A percentile compares a stretch with the other conserved stretches of the same genome.
phyloP scores from a whole-genome alignment of 495 filamentous ascomycete genomes.

The Penicillium daleae region DNA sequence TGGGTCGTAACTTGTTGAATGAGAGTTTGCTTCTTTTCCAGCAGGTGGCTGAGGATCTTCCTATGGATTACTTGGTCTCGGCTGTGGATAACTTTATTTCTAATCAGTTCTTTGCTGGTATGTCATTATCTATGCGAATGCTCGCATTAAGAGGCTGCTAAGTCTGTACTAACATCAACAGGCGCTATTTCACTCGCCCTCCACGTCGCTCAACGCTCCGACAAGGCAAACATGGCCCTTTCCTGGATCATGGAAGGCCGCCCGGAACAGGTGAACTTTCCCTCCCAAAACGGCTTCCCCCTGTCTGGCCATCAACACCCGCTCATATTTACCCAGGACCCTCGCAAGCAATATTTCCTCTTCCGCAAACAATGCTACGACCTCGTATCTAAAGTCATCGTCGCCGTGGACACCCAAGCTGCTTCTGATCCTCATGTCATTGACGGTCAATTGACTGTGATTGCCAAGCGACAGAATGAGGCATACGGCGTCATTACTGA shows the following conservation, averaged over 20 bases:
- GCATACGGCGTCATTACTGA: conserved; percentile 84
- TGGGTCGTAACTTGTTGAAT: conserved; percentile 78
- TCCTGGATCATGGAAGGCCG: conserved; percentile 72
- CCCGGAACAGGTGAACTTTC: conserved; percentile 49
- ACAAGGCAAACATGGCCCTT: conserved; percentile 81
- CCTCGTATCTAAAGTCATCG: conserved; percentile 75
- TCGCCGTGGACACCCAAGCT: conserved; percentile 71
- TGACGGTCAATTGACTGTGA: conserved; percentile 75
- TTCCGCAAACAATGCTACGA: conserved; percentile 80
- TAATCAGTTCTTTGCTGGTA: conserved; percentile 82
- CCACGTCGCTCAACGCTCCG: conserved; percentile 75
- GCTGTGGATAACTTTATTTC: conserved; percentile 76
- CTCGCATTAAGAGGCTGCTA: no score
- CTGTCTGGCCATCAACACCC: background rate
- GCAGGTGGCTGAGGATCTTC: conserved; percentile 79
- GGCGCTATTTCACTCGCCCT: conserved; percentile 91
- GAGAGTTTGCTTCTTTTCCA: conserved; percentile 88
- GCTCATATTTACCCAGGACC: conserved; percentile 55
- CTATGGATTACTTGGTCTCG: conserved; percentile 75
- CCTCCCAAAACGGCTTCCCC: background rate
- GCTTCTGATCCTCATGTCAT: conserved; percentile 66
- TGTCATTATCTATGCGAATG: conserved; percentile 3
- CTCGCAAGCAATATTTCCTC: conserved; percentile 65
- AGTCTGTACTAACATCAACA: conserved; percentile 25
- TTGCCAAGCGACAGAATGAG: conserved; percentile 78